Evolutionary conservation across 2,329 filamentous ascomycete species (phyloP), one percentile per base, ranked within the genome.

Genomic region (Pseudonectria buxi): DNA sequence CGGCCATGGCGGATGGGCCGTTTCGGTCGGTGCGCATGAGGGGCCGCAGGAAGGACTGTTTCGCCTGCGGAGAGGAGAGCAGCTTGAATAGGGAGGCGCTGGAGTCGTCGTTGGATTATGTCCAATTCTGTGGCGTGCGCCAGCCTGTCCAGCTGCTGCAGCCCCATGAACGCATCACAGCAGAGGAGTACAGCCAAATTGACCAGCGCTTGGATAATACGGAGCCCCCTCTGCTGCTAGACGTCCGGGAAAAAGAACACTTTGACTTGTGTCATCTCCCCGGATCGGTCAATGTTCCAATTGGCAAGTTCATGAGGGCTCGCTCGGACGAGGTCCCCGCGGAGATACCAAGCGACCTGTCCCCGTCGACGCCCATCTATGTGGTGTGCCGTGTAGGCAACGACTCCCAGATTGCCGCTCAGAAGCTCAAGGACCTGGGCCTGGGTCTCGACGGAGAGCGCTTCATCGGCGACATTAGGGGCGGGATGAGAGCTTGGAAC

Each of bases 191-290:
- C 48, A 64, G 68, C 13, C 37, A 47, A 6, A 33, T 56, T 6
- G 30, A 38, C 3, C 45, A 43, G 9, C 18, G 9, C 5, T 9
- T 9, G 27, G 35, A 32, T 32, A 7, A 43, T 6, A 12, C 26
- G 1, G 47, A 53, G 3, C 14, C 33, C 0, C 77, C 82, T 35
- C 54, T 86, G 1, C 62, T 95, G 3, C 59, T 96, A 3, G 92
- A 96, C 46, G 87, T 94, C 1, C 73, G 92, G 3, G 87, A 94
- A 48, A 78, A 78, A 50, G 84, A 87, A 18, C 86, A 95, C 41
- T 95, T 86, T 46, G 81, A 83, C 12, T 79, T 96, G 29, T 88
- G 83, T 44, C 79, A 72, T 41, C 68, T 98, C 7, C 68, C 78
- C 0, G 83, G 83, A 0, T 86, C 86, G 16, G 63, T 94, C 33